Conservation (phyloP, 2,329 filamentous ascomycete species). For the Rachicladosporium sp. region DNA sequence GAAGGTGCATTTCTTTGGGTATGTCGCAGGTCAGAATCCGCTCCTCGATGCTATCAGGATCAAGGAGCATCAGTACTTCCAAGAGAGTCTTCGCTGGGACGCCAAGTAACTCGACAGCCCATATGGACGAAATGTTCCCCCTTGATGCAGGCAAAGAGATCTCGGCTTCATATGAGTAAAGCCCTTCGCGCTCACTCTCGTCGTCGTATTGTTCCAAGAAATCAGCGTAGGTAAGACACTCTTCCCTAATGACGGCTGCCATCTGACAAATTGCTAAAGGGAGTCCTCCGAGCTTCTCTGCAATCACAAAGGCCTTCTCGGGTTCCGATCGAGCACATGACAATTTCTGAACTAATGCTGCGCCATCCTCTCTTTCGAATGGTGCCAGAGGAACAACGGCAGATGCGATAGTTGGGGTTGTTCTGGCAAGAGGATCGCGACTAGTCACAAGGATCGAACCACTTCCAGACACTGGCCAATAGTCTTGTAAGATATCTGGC, state of each 20-base stretch:
- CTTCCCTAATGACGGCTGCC: constrained; percentile 2
- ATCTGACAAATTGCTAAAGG: constrained; percentile 5
- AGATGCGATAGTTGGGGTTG: too few relatives aligned
- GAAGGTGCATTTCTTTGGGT: too few relatives aligned
- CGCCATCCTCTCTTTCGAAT: too few relatives aligned
- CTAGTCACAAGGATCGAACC: neutral
- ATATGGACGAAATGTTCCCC: constrained; percentile 1
- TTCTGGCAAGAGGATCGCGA: too few relatives aligned
- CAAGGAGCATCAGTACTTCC: too few relatives aligned
- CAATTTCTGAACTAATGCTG: too few relatives aligned
- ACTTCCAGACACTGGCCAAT: neutral
- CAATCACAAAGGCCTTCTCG: neutral
- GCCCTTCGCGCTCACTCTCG: neutral
- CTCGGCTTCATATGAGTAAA: neutral
- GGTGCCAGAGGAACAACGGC: too few relatives aligned
- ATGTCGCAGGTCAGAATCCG: too few relatives aligned
- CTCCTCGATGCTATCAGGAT: too few relatives aligned
- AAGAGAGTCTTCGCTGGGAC: neutral
- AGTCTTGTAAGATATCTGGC: neutral
- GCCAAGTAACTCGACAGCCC: constrained; percentile 1
- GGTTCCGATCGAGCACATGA: too few relatives aligned
- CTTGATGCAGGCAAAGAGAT: neutral
- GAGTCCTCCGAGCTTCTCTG: neutral
- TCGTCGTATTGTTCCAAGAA: constrained; percentile 1
- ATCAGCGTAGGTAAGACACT: neutral